Conservation (phyloP, 495 filamentous ascomycete species). For the Hypoxylon perforatum region DNA sequence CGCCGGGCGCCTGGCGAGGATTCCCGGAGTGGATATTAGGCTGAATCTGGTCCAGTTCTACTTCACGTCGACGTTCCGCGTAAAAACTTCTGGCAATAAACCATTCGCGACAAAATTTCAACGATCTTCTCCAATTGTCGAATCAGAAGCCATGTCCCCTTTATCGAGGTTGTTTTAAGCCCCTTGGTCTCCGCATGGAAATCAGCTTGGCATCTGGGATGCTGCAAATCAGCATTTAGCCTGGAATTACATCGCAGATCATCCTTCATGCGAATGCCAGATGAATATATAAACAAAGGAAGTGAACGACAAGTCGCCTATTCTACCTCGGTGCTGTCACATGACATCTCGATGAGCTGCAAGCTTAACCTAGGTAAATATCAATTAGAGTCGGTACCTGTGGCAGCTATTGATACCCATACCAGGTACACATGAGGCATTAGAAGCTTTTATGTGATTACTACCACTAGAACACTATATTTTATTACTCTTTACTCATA, state of each 20-base stretch:
- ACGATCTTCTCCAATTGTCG: conserved; percentile 21
- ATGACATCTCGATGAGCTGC: background rate
- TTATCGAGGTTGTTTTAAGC: conserved; percentile 13
- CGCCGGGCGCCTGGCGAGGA: conserved; percentile 30
- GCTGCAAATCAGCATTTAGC: conserved; percentile 34
- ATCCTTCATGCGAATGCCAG: background rate
- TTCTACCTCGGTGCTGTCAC: conserved; percentile 2
- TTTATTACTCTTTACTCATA: background rate
- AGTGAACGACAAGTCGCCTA: background rate
- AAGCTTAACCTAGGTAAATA: too few species aligned
- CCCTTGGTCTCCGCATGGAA: conserved; percentile 14
- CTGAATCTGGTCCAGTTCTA: conserved; percentile 26
- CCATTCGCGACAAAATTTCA: background rate
- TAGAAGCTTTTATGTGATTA: background rate
- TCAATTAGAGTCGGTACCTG: background rate
- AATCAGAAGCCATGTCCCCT: conserved; percentile 11
- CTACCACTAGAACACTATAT: background rate
- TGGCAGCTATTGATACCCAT: background rate
- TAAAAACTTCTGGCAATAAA: conserved; percentile 27
- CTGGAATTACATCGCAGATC: conserved; percentile 7
- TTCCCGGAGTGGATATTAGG: conserved; percentile 36
- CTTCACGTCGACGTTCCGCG: conserved; percentile 33
- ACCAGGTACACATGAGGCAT: background rate
- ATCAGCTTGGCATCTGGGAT: conserved; percentile 24
- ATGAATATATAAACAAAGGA: background rate